Evolutionary conservation across 768 basidiomycete species (phyloP), one percentile per base, ranked within the genome.

Genomic region (Boletellus ananas): DNA sequence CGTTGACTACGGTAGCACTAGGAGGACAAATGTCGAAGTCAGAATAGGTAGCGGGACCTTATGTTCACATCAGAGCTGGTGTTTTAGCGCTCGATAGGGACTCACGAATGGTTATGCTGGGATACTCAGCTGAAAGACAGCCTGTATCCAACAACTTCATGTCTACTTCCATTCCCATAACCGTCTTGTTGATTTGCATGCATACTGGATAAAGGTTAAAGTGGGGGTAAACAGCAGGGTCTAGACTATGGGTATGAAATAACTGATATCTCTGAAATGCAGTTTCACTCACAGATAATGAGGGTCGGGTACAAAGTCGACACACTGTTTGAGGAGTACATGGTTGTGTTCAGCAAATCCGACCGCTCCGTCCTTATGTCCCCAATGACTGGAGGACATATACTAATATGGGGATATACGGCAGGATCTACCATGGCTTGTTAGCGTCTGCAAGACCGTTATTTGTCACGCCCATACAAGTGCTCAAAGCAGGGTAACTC

Each of bases 121-220:
- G 66, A 49, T 71, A 68, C 17, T 47, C 31, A 11, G 54, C 42
- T 4, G 42, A n/a, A 18, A 54, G 52, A 27, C 45, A 23, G 18
- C 52, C 43, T 12, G 44, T 23, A 34, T 52, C 45, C 25, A n/a
- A 21, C 44, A 55, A 44, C 34, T 18, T 46, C n/a, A 49, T 46
- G 13, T 23, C 41, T 4, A 55, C 14, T 23, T 23, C 76, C 84
- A 58, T 84, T 81, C 37, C 80, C 78, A 20, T 82, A 63, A 52
- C 79, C 73, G 45, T 79, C 67, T 77, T 74, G 5, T 70, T 65
- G 29, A 68, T 64, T 4, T 58, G 60, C 27, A 59, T 43, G 7
- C 50, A 54, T 9, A 56, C 35, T 31, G 74, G 76, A 58, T 75
- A 77, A 10, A 76, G 50, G 18, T 70, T 64, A 27, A 78, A 63